phyloP scores from a whole-genome alignment of 805 yeast species.

The Grigorovia jiainica region DNA sequence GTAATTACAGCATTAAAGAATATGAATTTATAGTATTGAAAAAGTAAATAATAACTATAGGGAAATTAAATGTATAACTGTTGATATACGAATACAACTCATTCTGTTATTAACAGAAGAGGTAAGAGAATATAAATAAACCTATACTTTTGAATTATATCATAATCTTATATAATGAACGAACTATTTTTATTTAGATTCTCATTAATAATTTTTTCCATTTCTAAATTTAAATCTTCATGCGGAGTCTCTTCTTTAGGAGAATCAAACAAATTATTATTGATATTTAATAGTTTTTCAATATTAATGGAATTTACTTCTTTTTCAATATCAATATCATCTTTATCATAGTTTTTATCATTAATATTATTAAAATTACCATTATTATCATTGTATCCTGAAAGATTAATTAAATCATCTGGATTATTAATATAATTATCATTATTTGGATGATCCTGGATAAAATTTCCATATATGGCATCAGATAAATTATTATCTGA shows the following conservation, averaged over 20 bases:
- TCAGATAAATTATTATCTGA: not conserved
- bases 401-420: not conserved
- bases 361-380: not conserved
- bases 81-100: too few species aligned
- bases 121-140: not conserved
- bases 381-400: not conserved
- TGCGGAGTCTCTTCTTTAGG: not conserved
- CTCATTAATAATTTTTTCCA: not conserved
- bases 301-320: not conserved
- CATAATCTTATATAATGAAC: too few species aligned
- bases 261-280: not conserved
- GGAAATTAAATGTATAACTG: not conserved
- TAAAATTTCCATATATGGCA: not conserved
- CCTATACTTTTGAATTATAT: not conserved
- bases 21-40: conserved; percentile 1
- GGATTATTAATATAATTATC: not conserved
- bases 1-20: conserved; percentile 4
- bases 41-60: not conserved
- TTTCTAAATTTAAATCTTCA: not conserved
- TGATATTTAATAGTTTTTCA: not conserved
- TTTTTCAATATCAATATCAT: too few species aligned
- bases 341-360: not conserved
- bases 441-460: not conserved
- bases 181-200: not conserved
- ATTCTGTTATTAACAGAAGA: not conserved